Evolutionary conservation across 2,329 filamentous ascomycete species (phyloP).

Genomic region (Stenocarpella maydis): DNA sequence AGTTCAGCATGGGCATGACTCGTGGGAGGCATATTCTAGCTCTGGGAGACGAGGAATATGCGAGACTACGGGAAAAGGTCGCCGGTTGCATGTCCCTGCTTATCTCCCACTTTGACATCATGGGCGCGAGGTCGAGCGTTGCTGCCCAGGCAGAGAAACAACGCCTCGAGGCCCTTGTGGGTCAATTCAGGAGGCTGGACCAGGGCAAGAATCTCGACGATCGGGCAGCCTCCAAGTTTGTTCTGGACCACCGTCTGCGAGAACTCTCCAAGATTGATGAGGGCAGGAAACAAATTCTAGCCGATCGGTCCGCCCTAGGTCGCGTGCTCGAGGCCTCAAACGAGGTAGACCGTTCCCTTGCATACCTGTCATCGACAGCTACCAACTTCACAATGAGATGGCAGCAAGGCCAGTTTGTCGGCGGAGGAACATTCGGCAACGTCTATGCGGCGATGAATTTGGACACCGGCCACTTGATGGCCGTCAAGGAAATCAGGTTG

Average conservation of each 20-base stretch:
- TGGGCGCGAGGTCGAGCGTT: conserved; percentile 92
- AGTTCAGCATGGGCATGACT: conserved; percentile 98
- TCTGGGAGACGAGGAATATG: conserved; percentile 88
- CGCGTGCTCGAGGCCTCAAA: conserved; percentile 93
- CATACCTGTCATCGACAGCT: conserved; percentile 90
- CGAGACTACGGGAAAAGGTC: conserved; percentile 83
- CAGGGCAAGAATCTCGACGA: conserved; percentile 79
- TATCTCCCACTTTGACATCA: conserved; percentile 99
- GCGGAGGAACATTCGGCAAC: conserved; percentile 95
- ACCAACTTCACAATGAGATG: conserved; percentile 96
- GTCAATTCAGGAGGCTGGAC: conserved; percentile 80
- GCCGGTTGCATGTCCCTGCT: conserved; percentile 96
- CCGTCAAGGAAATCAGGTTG: conserved; percentile 96
- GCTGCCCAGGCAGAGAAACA: conserved; percentile 95
- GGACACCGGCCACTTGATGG: conserved; percentile 95
- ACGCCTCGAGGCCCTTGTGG: conserved; percentile 79
- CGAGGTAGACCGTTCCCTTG: conserved; percentile 93
- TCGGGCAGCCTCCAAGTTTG: conserved; percentile 80
- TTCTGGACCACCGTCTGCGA: conserved; percentile 78
- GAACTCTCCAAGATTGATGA: conserved; percentile 81
- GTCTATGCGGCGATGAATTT: conserved; percentile 98
- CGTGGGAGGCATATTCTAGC: conserved; percentile 92
- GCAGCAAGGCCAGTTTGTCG: conserved; percentile 99
- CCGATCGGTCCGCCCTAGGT: conserved; percentile 86
- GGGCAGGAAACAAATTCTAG: conserved; percentile 77